Percentiles rank a stretch among this genome's conserved stretches.
These are phyloP conservation scores for Nelumbo lutea DNA, from an alignment of 164 flowering plant genomes.

Conservation along the genomic window DNA sequence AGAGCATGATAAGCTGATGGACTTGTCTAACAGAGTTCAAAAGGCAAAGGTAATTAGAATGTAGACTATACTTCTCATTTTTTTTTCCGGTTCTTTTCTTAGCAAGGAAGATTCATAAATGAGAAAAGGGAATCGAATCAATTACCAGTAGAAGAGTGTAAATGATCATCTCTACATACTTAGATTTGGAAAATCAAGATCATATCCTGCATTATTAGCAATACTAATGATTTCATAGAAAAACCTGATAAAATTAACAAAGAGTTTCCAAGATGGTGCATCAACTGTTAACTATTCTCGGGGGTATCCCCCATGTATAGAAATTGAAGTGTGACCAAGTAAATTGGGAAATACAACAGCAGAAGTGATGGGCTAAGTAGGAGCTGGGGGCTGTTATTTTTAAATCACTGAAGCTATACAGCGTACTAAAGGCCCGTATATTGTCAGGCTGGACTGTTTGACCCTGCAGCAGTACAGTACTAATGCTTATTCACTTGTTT, in stretches of 20 bases:
- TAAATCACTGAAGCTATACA: no score
- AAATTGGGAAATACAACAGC: no score
- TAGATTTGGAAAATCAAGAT: not conserved
- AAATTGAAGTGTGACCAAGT: no score
- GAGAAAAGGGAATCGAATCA: not conserved
- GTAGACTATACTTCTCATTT: not conserved
- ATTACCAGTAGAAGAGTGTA: not conserved
- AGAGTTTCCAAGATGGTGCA: not conserved
- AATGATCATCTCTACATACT: no score
- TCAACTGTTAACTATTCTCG: no score
- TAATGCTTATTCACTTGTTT: no score
- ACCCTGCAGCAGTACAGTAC: no score
- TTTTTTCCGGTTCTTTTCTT: not conserved
- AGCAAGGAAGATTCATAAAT: not conserved
- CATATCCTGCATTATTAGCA: not conserved
- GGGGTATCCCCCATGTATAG: no score
- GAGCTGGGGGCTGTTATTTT: no score
- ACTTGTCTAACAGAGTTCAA: slow-evolving; percentile 16
- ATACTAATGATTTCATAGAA: not conserved
- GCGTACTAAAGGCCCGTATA: no score
- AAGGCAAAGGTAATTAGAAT: slow-evolving; percentile 19
- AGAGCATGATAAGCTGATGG: slow-evolving; percentile 18
- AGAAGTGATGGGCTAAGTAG: no score
- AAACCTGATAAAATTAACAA: not conserved
- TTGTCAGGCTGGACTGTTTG: no score